Evolutionary conservation across 805 yeast species (phyloP).

Genomic region (Metschnikowia corniflorae): DNA sequence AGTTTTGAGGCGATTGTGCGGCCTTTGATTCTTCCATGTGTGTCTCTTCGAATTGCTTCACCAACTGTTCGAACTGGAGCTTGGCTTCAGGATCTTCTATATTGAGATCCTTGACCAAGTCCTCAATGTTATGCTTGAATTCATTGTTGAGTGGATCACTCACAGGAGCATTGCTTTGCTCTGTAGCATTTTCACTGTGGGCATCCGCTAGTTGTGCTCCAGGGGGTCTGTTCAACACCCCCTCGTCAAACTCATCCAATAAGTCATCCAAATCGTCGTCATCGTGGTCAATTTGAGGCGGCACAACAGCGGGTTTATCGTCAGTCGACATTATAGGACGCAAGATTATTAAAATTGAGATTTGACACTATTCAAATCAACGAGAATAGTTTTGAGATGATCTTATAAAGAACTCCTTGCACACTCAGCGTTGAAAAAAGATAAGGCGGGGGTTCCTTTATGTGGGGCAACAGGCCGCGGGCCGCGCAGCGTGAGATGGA

Average conservation of each 20-base stretch:
- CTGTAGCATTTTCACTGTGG: conserved; percentile 3
- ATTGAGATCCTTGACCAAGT: conserved; percentile 45
- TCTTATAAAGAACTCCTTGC: no score
- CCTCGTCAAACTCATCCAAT: conserved; percentile 80
- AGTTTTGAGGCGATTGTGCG: conserved; percentile 37
- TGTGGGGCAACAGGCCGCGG: conserved; percentile 3
- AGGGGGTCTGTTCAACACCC: conserved; percentile 59
- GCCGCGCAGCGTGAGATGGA: no score
- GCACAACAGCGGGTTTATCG: conserved; percentile 5
- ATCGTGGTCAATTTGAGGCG: conserved; percentile 19
- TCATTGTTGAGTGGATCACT: conserved; percentile 32
- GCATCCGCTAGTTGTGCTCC: conserved; percentile 36
- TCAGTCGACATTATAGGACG: conserved; percentile 1
- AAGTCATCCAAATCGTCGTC: conserved; percentile 79
- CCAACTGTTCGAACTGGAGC: conserved; percentile 47
- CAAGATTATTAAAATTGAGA: no score
- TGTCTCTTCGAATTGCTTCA: conserved; percentile 38
- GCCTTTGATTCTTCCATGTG: conserved; percentile 31
- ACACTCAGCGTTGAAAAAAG: background rate
- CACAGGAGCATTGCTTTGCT: conserved; percentile 9
- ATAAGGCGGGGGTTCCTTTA: background rate
- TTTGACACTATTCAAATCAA: no score
- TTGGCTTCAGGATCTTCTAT: conserved; percentile 52
- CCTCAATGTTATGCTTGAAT: conserved; percentile 33
- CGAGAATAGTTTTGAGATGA: no score